Evolutionary conservation across 1,284 basidiomycete species (phyloP).

Genomic region (Lentinula novae-zelandiae): DNA sequence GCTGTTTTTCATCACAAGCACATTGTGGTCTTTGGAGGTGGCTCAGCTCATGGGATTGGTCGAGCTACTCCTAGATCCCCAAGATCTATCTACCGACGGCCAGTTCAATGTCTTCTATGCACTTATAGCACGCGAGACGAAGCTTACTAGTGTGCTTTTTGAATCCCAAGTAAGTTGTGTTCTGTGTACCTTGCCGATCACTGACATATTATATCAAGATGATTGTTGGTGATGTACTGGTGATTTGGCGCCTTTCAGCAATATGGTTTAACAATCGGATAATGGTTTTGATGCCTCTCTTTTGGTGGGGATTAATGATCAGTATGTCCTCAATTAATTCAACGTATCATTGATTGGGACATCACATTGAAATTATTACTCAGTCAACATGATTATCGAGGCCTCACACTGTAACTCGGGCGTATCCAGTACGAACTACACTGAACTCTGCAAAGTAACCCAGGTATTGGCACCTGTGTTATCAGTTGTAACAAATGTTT

Average conservation of each 20-base stretch:
- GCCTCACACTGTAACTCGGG: conserved; percentile 5
- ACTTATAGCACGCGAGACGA: conserved; percentile 4
- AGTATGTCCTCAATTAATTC: background rate
- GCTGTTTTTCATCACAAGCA: conserved; percentile 4
- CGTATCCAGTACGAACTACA: conserved; percentile 9
- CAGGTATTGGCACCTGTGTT: conserved; percentile 3
- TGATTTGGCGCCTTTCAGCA: conserved; percentile 7
- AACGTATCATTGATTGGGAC: background rate
- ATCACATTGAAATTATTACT: background rate
- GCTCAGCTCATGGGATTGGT: conserved; percentile 7
- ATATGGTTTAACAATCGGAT: conserved; percentile 4
- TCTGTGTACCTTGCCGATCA: background rate
- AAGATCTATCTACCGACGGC: conserved; percentile 2
- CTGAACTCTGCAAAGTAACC: conserved; percentile 7
- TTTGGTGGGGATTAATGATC: conserved; percentile 10
- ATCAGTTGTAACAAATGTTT: conserved; percentile 7
- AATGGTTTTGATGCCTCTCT: conserved; percentile 4
- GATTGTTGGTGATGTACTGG: conserved; percentile 7
- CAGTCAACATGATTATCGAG: conserved; percentile 7
- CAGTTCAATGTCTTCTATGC: conserved; percentile 8
- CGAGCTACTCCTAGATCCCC: background rate
- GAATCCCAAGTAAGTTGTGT: conserved; percentile 2
- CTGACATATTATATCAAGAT: background rate
- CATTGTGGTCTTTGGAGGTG: conserved; percentile 7
- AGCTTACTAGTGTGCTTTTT: conserved; percentile 7